Evolutionary conservation across 768 basidiomycete genomes (phyloP).

Genomic region (Suillus brevipes): DNA sequence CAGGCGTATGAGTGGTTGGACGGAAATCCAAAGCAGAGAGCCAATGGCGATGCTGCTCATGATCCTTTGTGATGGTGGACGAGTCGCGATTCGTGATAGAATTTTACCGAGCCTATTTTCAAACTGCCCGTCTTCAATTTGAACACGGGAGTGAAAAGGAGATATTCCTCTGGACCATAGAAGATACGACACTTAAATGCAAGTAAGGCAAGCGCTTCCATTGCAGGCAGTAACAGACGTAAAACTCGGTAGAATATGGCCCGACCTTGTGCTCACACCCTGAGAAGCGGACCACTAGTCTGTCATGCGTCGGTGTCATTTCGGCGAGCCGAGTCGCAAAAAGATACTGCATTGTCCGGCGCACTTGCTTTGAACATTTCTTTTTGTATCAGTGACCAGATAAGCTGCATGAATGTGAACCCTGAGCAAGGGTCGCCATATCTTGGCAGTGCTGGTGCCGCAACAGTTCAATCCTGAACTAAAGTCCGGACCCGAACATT

Average conservation of each 20-base stretch:
- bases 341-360: background rate
- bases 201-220: background rate
- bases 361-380: background rate
- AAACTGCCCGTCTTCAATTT: background rate
- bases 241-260: background rate
- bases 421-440: background rate
- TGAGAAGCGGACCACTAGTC: background rate
- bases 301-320: background rate
- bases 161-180: background rate
- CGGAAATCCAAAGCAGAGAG: constrained; percentile 62
- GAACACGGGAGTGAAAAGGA: background rate
- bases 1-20: constrained; percentile 60
- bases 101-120: background rate
- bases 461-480: background rate
- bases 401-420: background rate
- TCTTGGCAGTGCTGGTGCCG: background rate
- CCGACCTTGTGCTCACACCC: too few relatives aligned
- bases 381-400: background rate
- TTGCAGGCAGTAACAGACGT: background rate
- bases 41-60: constrained; percentile 34
- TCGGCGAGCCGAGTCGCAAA: background rate
- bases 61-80: background rate
- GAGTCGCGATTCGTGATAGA: background rate
- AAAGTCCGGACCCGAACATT: background rate
- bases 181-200: background rate